Evolutionary conservation across 2,329 filamentous ascomycete species (phyloP).

Genomic region (Fonsecaea multimorphosa): DNA sequence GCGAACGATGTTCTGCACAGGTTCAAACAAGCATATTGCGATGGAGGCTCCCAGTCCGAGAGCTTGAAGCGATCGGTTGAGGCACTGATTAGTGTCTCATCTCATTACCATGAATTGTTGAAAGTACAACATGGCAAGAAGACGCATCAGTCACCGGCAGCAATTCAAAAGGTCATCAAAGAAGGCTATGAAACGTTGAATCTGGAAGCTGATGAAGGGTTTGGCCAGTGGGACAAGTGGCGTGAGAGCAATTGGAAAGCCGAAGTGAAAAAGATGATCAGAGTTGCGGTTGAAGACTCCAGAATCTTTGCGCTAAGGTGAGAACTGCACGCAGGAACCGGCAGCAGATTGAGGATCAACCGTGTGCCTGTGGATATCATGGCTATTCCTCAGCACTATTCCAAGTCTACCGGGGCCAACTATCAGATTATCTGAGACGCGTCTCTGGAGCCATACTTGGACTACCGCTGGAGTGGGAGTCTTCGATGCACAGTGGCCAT

Average conservation of each 20-base stretch:
- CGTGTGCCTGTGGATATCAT: background rate
- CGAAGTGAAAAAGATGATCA: slow-evolving; percentile 84
- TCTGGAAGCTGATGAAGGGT: slow-evolving; percentile 83
- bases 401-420: too few species aligned
- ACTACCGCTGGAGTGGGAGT: background rate
- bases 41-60: slow-evolving; percentile 40
- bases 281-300: slow-evolving; percentile 76
- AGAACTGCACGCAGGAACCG: background rate
- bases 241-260: slow-evolving; percentile 78
- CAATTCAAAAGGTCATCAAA: slow-evolving; percentile 91
- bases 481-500: background rate
- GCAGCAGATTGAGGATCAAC: background rate
- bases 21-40: slow-evolving; percentile 73
- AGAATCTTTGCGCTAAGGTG: slow-evolving; percentile 46
- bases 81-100: slow-evolving; percentile 77
- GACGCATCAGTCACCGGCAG: slow-evolving; percentile 72
- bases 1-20: slow-evolving; percentile 73
- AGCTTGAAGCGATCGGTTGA: slow-evolving; percentile 70
- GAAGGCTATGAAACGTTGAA: slow-evolving; percentile 94
- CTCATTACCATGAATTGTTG: slow-evolving; percentile 86
- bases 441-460: background rate
- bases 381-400: background rate
- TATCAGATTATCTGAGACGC: background rate
- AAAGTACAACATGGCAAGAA: slow-evolving; percentile 56
- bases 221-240: slow-evolving; percentile 85